Base-by-base conservation (phyloP, 257 asterid genomes). In the Mentha longifolia region DNA sequence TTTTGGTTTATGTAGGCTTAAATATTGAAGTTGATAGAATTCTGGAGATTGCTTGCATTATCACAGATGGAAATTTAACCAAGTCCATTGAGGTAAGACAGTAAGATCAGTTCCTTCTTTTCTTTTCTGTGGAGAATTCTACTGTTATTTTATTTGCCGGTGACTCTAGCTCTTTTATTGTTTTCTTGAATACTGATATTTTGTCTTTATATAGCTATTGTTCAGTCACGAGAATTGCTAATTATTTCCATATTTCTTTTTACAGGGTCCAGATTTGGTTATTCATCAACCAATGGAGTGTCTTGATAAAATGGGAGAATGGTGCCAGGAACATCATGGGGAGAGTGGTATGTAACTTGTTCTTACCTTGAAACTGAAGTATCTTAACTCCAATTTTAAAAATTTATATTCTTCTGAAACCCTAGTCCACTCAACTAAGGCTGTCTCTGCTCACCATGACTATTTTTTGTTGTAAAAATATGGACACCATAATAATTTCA, bases 31-130 rank as follows among this genome's bases (percentile, higher is more conserved):
- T 73, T 28, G 99, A 95, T 70, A 83, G 86, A 77, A 92, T 95
- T 78, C 78, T 95, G 89, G 99, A 95, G 84, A 95, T 95, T 79
- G 98, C 99, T 58, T 95, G 99, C 82, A 83, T 95, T 68, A 85
- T 95, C 63, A 95, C 98, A 8, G 89, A 95, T 82, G 98, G 98
- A 71, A 85, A 77, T 52, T 81, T 95, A 82, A 89, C 83, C 70
- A 92, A 84, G 79, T 84, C 84, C 39, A 73, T 84, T 71, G 98
- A 92, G 96, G 99, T 91, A 80, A 65, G 74, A 67, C 69, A 63
- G 98, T 89, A 78, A 62, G 73, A 66, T 71, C 68, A 10, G 58
- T 33, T 13, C 35, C 17, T 3, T 17, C 22, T 17, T 51, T 7
- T 60, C 45, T 60, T 74, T 1, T 8, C 35, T 51, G 1, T 56